Percentiles rank a stretch among this genome's conserved stretches.
Conservation (phyloP, 1,139 yeast genomes). For the Hyphopichia fennica region DNA sequence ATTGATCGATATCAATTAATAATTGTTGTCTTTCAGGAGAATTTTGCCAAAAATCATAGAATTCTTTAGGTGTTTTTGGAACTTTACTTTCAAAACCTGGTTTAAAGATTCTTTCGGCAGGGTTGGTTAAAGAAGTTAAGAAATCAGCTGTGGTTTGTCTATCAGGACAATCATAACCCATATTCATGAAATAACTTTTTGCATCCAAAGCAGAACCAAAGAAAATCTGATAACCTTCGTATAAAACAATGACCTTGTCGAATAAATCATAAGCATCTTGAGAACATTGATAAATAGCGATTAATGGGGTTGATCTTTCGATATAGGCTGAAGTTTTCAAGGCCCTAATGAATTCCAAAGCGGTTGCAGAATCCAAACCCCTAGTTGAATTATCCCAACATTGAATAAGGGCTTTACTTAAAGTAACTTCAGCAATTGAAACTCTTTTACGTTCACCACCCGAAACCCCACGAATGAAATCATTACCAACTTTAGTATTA, state of each 20-base stretch:
- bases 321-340: slow-evolving; percentile 38
- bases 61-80: slow-evolving; percentile 26
- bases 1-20: slow-evolving; percentile 17
- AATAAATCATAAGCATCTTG: slow-evolving; percentile 47
- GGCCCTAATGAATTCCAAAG: slow-evolving; percentile 45
- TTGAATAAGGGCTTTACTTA: slow-evolving; percentile 24
- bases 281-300: slow-evolving; percentile 48
- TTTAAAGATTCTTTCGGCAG: slow-evolving; percentile 58
- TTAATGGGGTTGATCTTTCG: slow-evolving; percentile 37
- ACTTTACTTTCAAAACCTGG: slow-evolving; percentile 46
- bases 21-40: slow-evolving; percentile 19
- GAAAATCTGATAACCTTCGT: slow-evolving; percentile 45
- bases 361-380: slow-evolving; percentile 52
- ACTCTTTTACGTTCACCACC: slow-evolving; percentile 88
- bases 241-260: slow-evolving; percentile 43
- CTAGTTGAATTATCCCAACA: slow-evolving; percentile 56
- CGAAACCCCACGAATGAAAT: slow-evolving; percentile 73
- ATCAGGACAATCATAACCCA: slow-evolving; percentile 54
- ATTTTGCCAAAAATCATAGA: slow-evolving; percentile 23
- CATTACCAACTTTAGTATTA: slow-evolving; percentile 70
- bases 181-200: slow-evolving; percentile 32
- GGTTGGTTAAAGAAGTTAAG: slow-evolving; percentile 70
- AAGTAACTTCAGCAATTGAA: slow-evolving; percentile 46
- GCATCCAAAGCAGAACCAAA: slow-evolving; percentile 38
- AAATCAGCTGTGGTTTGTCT: slow-evolving; percentile 60